Evolutionary conservation across 1,139 yeast species (phyloP), one percentile per base, ranked within the genome.

Genomic region (Zhuliangozyma blackwelliae): DNA sequence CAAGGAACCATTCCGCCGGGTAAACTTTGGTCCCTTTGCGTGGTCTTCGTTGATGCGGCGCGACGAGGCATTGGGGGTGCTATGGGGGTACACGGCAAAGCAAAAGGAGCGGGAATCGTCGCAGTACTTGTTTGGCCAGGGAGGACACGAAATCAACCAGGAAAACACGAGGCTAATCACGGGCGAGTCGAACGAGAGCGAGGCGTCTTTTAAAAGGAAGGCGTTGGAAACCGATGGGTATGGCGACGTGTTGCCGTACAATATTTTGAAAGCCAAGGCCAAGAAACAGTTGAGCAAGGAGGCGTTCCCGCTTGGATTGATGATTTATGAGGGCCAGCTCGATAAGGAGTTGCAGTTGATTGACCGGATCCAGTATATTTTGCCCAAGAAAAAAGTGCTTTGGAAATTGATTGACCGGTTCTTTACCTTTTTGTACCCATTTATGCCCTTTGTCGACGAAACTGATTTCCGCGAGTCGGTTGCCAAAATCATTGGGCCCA

Each of bases 1-100:
- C 7, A 60, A 65, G 29, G 66, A 59, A 34, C 57, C 63, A 4
- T 44, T 44, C 28, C 51, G 71, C 31, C 51, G 71, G 36, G 54
- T 67, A 25, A 69, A 68, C 38, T 68, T 65, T 49, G 79, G 79
- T 0, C 78, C 79, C 0, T 63, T 73, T 37, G 53, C 77, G 0
- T 72, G 77, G 75, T 50, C 70, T 2, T 62, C 77, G 0, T 36
- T 72, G 19, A 57, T 76, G 56, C 66, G 67, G 40, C 68, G 68
- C 39, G 85, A 79, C 49, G 63, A 62, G 1, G 77, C 65, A 19
- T 52, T 74, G 27, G 53, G 58, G 12, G 33, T 57, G 13, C 48
- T 65, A 11, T 64, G 68, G 68, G 56, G 60, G 25, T 54, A 56
- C 40, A 49, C 65, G 10, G 31, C 54, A 16, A 55, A 54, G 21